A percentile compares a stretch with the other conserved stretches of the same genome.
Conservation (phyloP, 371 early-diverging fungal genomes). For the Lichtheimia ramosa region DNA sequence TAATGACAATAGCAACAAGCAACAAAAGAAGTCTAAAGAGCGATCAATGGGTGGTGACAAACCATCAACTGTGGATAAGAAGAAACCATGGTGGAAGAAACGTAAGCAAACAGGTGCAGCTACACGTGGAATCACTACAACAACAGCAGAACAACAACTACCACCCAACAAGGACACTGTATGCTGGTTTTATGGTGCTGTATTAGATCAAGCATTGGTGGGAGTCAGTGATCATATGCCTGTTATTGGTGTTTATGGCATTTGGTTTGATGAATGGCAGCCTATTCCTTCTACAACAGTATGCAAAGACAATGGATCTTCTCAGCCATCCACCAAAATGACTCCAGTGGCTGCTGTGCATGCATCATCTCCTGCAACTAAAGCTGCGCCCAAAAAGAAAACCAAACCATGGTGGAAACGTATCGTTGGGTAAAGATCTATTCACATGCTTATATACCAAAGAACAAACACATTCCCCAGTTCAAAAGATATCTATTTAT, state of each 20-base stretch:
- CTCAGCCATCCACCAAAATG: too few species aligned
- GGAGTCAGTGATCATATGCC: constrained; percentile 60
- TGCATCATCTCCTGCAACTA: neutral
- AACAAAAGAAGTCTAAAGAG: neutral
- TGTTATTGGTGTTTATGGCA: constrained; percentile 58
- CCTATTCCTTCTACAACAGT: neutral
- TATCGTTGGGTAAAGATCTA: neutral
- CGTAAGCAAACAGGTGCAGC: neutral
- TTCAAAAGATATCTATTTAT: too few species aligned
- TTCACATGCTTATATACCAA: too few species aligned
- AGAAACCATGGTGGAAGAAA: constrained; percentile 12
- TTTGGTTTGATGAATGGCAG: constrained; percentile 47
- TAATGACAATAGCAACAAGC: neutral
- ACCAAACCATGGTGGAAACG: neutral
- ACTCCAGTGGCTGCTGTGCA: too few species aligned
- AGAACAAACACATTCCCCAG: too few species aligned
- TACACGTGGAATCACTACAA: neutral
- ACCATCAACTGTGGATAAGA: neutral
- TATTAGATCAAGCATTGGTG: constrained; percentile 27
- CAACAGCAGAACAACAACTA: constrained; percentile 2
- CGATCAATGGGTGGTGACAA: neutral
- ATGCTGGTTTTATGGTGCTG: constrained; percentile 39
- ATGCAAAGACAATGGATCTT: neutral
- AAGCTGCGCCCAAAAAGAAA: neutral
- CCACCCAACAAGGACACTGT: constrained; percentile 14